Percentiles rank a stretch among this genome's conserved stretches.
Conservation (phyloP, 2,329 filamentous ascomycete species). For the Fusarium cyanostomum region DNA sequence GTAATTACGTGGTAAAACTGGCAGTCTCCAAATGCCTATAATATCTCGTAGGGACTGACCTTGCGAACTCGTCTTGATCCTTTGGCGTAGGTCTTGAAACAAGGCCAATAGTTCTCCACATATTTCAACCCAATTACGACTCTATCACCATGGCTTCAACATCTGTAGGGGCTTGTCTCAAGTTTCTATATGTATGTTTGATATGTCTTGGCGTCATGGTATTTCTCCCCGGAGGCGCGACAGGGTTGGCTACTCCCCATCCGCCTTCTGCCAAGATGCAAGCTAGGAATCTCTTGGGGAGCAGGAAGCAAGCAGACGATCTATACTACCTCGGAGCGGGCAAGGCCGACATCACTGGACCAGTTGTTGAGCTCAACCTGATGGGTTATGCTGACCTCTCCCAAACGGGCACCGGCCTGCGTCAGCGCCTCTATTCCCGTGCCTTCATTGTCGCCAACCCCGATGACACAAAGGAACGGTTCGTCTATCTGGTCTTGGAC, state of each 20-base stretch:
- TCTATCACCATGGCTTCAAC: background rate
- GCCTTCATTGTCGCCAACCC: slow-evolving; percentile 86
- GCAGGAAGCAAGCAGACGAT: slow-evolving; percentile 28
- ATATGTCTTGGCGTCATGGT: background rate
- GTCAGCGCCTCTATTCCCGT: slow-evolving; percentile 87
- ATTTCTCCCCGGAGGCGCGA: background rate
- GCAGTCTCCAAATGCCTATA: background rate
- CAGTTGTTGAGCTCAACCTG: slow-evolving; percentile 89
- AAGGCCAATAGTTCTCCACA: background rate
- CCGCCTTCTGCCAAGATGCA: background rate
- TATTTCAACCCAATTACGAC: background rate
- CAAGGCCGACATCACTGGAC: slow-evolving; percentile 71
- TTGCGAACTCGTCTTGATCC: background rate
- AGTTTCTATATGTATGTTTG: background rate
- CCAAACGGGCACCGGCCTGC: slow-evolving; percentile 83
- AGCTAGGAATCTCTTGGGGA: background rate
- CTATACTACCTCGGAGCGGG: slow-evolving; percentile 64
- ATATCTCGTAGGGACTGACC: background rate
- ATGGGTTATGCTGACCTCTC: slow-evolving; percentile 91
- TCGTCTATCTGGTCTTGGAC: slow-evolving; percentile 89
- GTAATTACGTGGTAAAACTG: background rate
- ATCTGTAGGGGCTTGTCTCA: background rate
- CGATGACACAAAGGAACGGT: slow-evolving; percentile 72
- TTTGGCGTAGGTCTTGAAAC: background rate
- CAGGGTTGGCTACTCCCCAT: background rate